phyloP scores from a whole-genome alignment of 345 rosid species.

The Populus pruinosa region DNA sequence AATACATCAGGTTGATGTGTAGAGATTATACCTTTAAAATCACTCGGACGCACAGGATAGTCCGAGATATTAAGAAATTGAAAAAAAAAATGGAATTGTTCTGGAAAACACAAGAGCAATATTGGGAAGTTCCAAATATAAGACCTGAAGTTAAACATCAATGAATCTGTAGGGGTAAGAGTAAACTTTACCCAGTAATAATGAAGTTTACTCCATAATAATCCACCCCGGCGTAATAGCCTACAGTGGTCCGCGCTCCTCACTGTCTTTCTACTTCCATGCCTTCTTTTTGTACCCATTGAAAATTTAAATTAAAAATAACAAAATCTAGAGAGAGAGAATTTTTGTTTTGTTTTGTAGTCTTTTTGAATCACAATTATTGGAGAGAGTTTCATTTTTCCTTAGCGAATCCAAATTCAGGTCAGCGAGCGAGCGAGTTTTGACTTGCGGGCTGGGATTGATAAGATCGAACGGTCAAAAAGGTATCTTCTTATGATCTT shows the following conservation, averaged over 20 bases:
- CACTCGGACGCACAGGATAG: too few relatives aligned
- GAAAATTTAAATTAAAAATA: not conserved
- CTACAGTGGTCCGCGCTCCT: not conserved
- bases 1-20: too few relatives aligned
- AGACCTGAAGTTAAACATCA: too few relatives aligned
- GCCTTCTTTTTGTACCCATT: not conserved
- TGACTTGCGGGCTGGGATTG: not conserved
- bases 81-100: too few relatives aligned
- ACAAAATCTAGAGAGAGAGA: not conserved
- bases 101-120: too few relatives aligned
- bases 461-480: constrained; percentile 15
- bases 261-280: not conserved
- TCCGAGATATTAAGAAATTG: too few relatives aligned
- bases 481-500: constrained; percentile 3
- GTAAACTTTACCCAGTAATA: not conserved
- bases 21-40: too few relatives aligned
- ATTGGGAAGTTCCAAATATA: too few relatives aligned
- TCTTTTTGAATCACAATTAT: not conserved
- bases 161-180: not conserved
- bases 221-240: constrained; percentile 25
- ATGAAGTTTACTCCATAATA: not conserved
- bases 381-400: not conserved
- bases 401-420: not conserved
- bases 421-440: not conserved
- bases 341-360: not conserved